A percentile compares a stretch with the other conserved stretches of the same genome.
phyloP scores from a whole-genome alignment of 2,329 filamentous ascomycete genomes.

The Fusarium sp. region DNA sequence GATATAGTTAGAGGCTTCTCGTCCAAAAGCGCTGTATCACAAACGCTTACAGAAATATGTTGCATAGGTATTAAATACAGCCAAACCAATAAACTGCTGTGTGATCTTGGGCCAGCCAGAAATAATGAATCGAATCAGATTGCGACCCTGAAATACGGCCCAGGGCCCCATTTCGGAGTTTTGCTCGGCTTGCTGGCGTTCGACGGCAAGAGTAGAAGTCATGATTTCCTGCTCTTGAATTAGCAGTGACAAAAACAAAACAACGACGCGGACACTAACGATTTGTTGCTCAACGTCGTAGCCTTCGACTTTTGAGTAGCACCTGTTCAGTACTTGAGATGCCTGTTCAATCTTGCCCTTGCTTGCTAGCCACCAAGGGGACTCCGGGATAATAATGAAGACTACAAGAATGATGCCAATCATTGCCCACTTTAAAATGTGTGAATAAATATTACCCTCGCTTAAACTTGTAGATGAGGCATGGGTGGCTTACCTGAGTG shows the following conservation, averaged over 20 bases:
- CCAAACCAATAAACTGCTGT: not conserved
- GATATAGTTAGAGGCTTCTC: not conserved
- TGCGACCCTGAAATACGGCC: not conserved
- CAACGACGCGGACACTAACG: not conserved
- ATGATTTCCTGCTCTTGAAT: rapidly evolving
- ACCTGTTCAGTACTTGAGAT: not conserved
- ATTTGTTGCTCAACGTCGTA: not conserved
- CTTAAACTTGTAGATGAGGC: not conserved
- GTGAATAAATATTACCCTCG: not conserved
- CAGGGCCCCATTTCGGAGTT: not conserved
- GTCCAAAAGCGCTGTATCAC: rapidly evolving
- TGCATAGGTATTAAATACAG: not conserved
- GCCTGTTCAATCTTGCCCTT: not conserved
- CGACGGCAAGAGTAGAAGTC: not conserved
- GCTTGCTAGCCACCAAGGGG: not conserved
- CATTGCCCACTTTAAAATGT: not conserved
- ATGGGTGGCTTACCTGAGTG: not conserved
- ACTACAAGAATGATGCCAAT: not conserved
- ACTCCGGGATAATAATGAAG: not conserved
- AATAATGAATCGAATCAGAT: not conserved
- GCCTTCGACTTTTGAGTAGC: not conserved
- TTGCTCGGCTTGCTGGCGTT: not conserved
- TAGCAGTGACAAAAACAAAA: not conserved
- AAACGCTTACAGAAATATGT: not conserved
- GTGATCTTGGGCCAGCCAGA: not conserved